Conservation (phyloP, 208 protist genomes). For the Leishmania aethiopica region DNA sequence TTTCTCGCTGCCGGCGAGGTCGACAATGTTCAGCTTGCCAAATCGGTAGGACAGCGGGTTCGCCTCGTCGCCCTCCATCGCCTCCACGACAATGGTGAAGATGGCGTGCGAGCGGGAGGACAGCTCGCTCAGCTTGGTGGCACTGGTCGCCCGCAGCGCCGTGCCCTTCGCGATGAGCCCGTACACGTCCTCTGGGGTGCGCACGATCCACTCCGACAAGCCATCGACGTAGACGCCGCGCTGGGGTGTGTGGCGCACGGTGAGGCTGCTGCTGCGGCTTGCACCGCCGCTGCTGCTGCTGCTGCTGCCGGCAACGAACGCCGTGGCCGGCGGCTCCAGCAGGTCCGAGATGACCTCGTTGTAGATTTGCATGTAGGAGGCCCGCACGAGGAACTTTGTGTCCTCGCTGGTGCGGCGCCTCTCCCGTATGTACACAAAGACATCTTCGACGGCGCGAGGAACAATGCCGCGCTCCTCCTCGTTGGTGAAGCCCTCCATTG, state of each 20-base stretch:
- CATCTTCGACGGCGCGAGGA: constrained; percentile 61
- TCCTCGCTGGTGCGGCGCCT: constrained; percentile 14
- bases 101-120: constrained; percentile 97
- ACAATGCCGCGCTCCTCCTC: constrained; percentile 85
- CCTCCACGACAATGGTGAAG: constrained; percentile 82
- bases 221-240: constrained; percentile 93
- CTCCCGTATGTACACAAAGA: constrained; percentile 57
- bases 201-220: constrained; percentile 91
- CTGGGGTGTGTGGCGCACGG: constrained; percentile 73
- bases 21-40: constrained; percentile 89
- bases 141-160: constrained; percentile 59
- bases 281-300: background rate
- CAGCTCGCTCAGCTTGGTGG: constrained; percentile 93
- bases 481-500: constrained; percentile 88
- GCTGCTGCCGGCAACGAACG: background rate
- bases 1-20: constrained; percentile 94
- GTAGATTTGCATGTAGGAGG: constrained; percentile 92
- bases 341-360: constrained; percentile 90
- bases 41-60: constrained; percentile 48
- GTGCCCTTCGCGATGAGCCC: constrained; percentile 85
- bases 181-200: constrained; percentile 91
- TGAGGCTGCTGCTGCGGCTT: constrained; percentile 28
- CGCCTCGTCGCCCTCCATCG: constrained; percentile 50
- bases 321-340: constrained; percentile 31
- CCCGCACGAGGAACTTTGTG: constrained; percentile 58